These are phyloP conservation scores for Chaetomiaceae sp. DNA, from an alignment of 2,329 filamentous ascomycete species.

Conservation along the genomic window DNA sequence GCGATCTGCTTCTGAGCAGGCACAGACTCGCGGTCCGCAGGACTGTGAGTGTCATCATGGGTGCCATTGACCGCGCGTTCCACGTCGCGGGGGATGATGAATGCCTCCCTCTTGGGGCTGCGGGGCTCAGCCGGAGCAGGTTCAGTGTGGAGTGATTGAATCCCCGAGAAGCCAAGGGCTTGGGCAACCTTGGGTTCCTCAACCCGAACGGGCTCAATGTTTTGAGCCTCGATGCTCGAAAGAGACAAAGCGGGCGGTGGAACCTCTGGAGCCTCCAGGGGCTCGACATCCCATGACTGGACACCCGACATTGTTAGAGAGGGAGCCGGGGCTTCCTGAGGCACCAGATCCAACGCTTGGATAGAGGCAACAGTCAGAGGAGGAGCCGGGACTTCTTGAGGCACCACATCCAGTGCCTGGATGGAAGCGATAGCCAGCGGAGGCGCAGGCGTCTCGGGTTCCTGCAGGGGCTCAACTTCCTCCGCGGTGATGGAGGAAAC, in stretches of 20 bases:
- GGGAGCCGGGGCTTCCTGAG: conserved; percentile 15
- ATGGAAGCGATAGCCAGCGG: conserved; percentile 24
- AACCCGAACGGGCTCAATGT: conserved; percentile 29
- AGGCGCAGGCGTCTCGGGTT: conserved; percentile 19
- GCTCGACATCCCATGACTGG: conserved; percentile 28
- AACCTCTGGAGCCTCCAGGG: conserved; percentile 21
- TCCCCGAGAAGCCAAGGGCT: conserved; percentile 30
- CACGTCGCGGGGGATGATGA: conserved; percentile 50
- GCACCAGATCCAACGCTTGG: conserved; percentile 21
- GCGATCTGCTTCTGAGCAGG: conserved; percentile 37
- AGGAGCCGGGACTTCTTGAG: conserved; percentile 9
- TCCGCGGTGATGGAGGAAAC: conserved; percentile 34
- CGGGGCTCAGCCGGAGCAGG: conserved; percentile 44
- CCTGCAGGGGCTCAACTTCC: conserved; percentile 31
- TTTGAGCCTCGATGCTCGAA: conserved; percentile 30
- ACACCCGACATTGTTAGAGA: conserved; percentile 20
- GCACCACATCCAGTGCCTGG: conserved; percentile 20
- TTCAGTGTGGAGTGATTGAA: conserved; percentile 41
- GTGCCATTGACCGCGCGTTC: conserved; percentile 14
- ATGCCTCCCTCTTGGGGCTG: conserved; percentile 51
- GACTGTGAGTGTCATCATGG: conserved; percentile 37
- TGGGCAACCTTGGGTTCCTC: conserved; percentile 23
- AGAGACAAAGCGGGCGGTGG: conserved; percentile 22
- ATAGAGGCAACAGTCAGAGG: conserved; percentile 24
- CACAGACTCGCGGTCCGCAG: conserved; percentile 49